A percentile compares a stretch with the other conserved stretches of the same genome.
phyloP scores from a whole-genome alignment of 106 monocot species.

The Posidonia australis region DNA sequence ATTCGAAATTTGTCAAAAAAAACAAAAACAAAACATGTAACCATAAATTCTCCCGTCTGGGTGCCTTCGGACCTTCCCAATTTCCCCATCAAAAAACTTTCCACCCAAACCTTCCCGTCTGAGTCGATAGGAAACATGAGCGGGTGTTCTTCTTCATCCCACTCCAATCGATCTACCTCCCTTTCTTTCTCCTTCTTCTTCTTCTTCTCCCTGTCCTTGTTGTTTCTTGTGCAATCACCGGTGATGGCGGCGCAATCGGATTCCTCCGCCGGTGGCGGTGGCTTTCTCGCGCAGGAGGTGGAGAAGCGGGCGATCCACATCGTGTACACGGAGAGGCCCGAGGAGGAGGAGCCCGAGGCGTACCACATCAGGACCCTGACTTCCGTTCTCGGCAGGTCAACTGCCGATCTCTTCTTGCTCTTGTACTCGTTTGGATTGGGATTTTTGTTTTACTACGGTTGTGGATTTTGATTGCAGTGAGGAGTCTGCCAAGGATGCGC shows the following conservation, averaged over 20 bases:
- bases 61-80: no score
- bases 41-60: no score
- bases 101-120: no score
- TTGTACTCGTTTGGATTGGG: no score
- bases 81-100: no score
- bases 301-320: constrained; percentile 13
- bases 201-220: background rate
- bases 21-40: no score
- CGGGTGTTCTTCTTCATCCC: no score
- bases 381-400: constrained; percentile 23
- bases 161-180: background rate
- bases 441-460: background rate
- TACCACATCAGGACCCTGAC: constrained; percentile 18
- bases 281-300: background rate
- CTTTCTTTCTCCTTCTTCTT: background rate
- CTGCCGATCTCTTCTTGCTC: background rate
- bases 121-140: no score
- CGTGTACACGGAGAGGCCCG: constrained; percentile 16
- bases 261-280: background rate
- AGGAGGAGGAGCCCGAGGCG: constrained; percentile 16
- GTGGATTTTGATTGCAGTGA: constrained; percentile 26
- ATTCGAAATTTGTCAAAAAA: no score
- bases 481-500: constrained; percentile 51
- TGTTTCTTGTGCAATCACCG: background rate
- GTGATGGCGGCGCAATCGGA: background rate